Evolutionary conservation across 1,139 yeast genomes (phyloP).

Genomic region (Kurtzmaniella quercitrusa): DNA sequence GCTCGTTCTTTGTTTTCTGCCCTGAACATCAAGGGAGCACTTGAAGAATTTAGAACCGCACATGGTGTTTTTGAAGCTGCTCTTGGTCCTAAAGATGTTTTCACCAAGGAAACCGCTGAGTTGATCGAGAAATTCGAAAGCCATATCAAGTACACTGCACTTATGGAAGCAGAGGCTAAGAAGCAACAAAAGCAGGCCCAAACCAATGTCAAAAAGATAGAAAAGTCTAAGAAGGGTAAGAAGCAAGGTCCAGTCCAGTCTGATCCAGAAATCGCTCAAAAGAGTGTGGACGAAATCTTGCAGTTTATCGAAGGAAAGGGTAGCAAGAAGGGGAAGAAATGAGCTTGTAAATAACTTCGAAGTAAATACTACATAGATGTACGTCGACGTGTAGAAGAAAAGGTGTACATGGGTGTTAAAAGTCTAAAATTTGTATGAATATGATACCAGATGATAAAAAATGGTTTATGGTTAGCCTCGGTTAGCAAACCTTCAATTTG

Average conservation of each 20-base stretch:
- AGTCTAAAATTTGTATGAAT: too few relatives aligned
- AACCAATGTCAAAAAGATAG: slow-evolving; percentile 8
- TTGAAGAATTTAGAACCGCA: slow-evolving; percentile 49
- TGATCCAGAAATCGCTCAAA: slow-evolving; percentile 53
- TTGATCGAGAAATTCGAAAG: slow-evolving; percentile 53
- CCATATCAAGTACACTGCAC: slow-evolving; percentile 34
- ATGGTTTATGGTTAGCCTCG: too few relatives aligned
- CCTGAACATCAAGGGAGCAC: slow-evolving; percentile 43
- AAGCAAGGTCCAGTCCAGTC: slow-evolving; percentile 27
- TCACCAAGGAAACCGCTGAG: slow-evolving; percentile 59
- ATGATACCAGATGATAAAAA: too few relatives aligned
- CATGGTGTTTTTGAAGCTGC: slow-evolving; percentile 51
- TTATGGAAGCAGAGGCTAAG: slow-evolving; percentile 28
- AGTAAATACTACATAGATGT: not conserved
- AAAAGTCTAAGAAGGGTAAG: slow-evolving; percentile 21
- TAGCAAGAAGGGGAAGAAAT: slow-evolving; percentile 12
- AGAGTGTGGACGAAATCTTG: slow-evolving; percentile 67
- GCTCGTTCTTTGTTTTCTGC: slow-evolving; percentile 59
- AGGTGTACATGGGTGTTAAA: too few relatives aligned
- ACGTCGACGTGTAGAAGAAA: not conserved
- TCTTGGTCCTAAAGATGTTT: slow-evolving; percentile 59
- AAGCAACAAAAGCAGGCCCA: slow-evolving; percentile 14
- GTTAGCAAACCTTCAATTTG: too few relatives aligned
- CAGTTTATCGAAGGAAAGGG: slow-evolving; percentile 57
- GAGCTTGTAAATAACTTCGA: slow-evolving; percentile 10